Evolutionary conservation across 345 rosid species (phyloP), one percentile per base, ranked within the genome.

Genomic region (Arabidopsis suecica): DNA sequence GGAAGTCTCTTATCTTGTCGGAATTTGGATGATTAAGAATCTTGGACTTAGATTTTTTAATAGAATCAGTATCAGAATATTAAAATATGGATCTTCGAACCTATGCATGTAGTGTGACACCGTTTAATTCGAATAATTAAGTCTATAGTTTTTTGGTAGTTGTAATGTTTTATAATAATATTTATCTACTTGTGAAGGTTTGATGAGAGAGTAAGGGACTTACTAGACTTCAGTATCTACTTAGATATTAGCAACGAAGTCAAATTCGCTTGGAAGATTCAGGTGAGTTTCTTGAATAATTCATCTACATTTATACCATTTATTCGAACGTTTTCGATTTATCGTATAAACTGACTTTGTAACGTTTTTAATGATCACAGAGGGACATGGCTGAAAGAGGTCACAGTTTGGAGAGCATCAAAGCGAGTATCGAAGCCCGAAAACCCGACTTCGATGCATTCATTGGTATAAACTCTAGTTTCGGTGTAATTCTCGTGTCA

Each of bases 301-400:
- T 18, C 37, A 53, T n/a, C 2, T 60, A 47, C 51, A 6, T 47
- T 6, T 12, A 38, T 7, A 67, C 69, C 36, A 44, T 50, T 51
- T 5, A 59, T 22, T 40, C 6, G 1, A 75, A 51, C 12, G 7
- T 28, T 51, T 18, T 40, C 7, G 28, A 22, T 63, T 11, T 22
- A 6, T 41, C 2, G 5, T 66, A 71, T 37, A n/a, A 55, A 34
- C 12, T 4, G 34, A 55, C 33, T 58, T 5, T 45, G 30, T 59
- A 53, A 9, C 3, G 64, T 2, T 66, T 66, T 47, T 64, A 36
- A 45, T 71, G 73, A 59, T 58, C 78, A 83, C 74, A 94, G 98
- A 91, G 98, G 60, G 99, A 95, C 81, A 95, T 90, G 99, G 97
- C 97, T 7, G 99, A 95, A 83, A 78, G 99, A 85, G 97, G 99